Percentiles rank a stretch among this genome's conserved stretches.
phyloP scores from a whole-genome alignment of 148 eudicot genomes.

The Spergularia bocconei region DNA sequence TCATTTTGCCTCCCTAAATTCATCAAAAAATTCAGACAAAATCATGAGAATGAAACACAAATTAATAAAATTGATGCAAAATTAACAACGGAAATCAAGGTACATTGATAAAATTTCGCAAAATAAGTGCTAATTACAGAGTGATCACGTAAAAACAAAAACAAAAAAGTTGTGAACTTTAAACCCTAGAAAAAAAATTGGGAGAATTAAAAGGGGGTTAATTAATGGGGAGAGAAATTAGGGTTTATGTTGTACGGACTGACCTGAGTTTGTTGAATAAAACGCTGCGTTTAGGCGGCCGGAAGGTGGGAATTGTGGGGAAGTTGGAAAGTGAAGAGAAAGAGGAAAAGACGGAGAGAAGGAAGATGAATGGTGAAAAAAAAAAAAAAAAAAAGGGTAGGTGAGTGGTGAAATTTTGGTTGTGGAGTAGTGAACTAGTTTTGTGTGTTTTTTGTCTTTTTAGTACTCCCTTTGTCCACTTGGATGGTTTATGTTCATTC shows the following conservation, averaged over 20 bases:
- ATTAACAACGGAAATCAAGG: background rate
- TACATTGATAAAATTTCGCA: background rate
- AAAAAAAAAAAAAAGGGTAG: too few relatives aligned
- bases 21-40: background rate
- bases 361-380: background rate
- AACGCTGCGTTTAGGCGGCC: slow-evolving; percentile 23
- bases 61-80: background rate
- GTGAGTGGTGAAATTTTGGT: too few relatives aligned
- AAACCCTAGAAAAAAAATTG: slow-evolving; percentile 27
- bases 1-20: slow-evolving; percentile 17
- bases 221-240: background rate
- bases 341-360: background rate
- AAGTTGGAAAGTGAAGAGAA: background rate
- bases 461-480: too few relatives aligned
- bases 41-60: background rate
- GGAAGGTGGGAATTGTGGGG: background rate
- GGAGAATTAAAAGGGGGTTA: background rate
- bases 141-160: slow-evolving; percentile 12
- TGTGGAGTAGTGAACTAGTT: too few relatives aligned
- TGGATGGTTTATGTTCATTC: too few relatives aligned
- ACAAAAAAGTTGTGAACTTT: background rate
- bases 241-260: slow-evolving; percentile 14
- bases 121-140: background rate
- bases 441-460: too few relatives aligned
- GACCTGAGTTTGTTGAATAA: background rate